Percentiles rank a stretch among this genome's conserved stretches.
Evolutionary conservation across 306 rosid genomes (phyloP).

Genomic region (Vicia villosa): DNA sequence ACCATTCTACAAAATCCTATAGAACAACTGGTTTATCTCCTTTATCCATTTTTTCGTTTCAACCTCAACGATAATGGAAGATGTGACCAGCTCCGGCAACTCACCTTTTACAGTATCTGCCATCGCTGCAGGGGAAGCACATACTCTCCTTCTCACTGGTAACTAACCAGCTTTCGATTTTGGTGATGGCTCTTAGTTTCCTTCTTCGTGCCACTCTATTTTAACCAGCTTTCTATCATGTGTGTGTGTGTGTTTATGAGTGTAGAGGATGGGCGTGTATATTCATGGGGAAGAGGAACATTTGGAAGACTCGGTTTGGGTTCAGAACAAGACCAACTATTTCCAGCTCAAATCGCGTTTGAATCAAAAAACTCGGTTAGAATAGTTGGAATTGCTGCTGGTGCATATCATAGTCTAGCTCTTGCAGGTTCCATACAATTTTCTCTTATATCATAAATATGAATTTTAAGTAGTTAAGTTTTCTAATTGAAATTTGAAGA

Average conservation of each 20-base stretch:
- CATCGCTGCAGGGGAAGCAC: slow-evolving; percentile 39
- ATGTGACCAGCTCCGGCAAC: neutral
- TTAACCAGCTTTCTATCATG: neutral
- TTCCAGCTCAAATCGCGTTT: slow-evolving; percentile 64
- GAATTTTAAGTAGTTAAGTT: neutral
- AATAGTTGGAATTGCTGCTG: slow-evolving; percentile 75
- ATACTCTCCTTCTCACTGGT: slow-evolving; percentile 41
- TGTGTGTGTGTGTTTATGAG: neutral
- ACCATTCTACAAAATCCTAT: neutral
- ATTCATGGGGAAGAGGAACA: slow-evolving; percentile 92
- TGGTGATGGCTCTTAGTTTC: neutral
- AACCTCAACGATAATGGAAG: slow-evolving; percentile 34
- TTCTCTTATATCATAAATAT: neutral
- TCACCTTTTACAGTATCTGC: slow-evolving; percentile 8
- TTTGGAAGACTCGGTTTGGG: slow-evolving; percentile 83
- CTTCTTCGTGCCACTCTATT: too few relatives aligned
- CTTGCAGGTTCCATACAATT: slow-evolving; percentile 58
- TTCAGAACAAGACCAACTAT: slow-evolving; percentile 59
- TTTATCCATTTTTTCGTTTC: neutral
- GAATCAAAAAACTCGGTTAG: slow-evolving; percentile 43
- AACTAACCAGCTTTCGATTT: slow-evolving; percentile 9
- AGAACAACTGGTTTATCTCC: neutral
- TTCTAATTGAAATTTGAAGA: neutral
- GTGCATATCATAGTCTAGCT: slow-evolving; percentile 92
- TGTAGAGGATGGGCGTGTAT: slow-evolving; percentile 78